Evolutionary conservation across 2,329 filamentous ascomycete genomes (phyloP).

Genomic region (Fusarium armeniacum): DNA sequence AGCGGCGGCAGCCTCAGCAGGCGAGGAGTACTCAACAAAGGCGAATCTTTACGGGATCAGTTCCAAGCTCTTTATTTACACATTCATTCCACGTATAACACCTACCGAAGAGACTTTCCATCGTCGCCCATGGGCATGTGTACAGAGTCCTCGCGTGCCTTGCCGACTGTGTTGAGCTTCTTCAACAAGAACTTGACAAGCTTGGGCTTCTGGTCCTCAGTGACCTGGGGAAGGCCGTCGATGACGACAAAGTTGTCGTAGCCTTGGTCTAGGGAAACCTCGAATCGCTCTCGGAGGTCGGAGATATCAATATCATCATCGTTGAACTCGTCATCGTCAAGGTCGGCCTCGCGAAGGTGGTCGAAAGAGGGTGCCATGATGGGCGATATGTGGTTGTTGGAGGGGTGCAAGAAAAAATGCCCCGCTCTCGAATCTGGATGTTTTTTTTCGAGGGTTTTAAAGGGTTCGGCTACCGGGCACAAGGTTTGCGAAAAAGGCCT

Average conservation of each 20-base stretch:
- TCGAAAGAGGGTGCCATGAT: slow-evolving; percentile 93
- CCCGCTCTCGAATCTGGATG: slow-evolving; percentile 53
- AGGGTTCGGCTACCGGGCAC: slow-evolving; percentile 39
- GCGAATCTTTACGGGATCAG: slow-evolving; percentile 76
- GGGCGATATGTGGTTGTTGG: slow-evolving; percentile 55
- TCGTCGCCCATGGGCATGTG: slow-evolving; percentile 94
- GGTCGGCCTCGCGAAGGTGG: slow-evolving; percentile 90
- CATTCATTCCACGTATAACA: slow-evolving; percentile 32
- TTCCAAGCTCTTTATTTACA: slow-evolving; percentile 15
- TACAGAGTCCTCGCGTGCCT: slow-evolving; percentile 86
- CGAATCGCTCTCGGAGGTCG: slow-evolving; percentile 93
- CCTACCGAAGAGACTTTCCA: slow-evolving; percentile 87
- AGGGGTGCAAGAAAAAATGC: slow-evolving; percentile 56
- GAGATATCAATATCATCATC: slow-evolving; percentile 96
- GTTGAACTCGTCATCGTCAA: slow-evolving; percentile 87
- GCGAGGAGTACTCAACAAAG: slow-evolving; percentile 94
- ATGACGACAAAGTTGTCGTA: slow-evolving; percentile 97
- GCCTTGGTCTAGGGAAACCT: slow-evolving; percentile 95
- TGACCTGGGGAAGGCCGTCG: slow-evolving; percentile 92
- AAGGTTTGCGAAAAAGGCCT: slow-evolving; percentile 35
- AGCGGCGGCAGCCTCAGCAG: slow-evolving; percentile 89
- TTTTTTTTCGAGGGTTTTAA: slow-evolving; percentile 39
- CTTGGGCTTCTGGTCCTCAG: slow-evolving; percentile 91
- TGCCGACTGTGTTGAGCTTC: slow-evolving; percentile 89
- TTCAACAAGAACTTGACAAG: slow-evolving; percentile 95